Evolutionary conservation across 768 basidiomycete species (phyloP), one percentile per base, ranked within the genome.

Genomic region (Leccinum subgranulosum): DNA sequence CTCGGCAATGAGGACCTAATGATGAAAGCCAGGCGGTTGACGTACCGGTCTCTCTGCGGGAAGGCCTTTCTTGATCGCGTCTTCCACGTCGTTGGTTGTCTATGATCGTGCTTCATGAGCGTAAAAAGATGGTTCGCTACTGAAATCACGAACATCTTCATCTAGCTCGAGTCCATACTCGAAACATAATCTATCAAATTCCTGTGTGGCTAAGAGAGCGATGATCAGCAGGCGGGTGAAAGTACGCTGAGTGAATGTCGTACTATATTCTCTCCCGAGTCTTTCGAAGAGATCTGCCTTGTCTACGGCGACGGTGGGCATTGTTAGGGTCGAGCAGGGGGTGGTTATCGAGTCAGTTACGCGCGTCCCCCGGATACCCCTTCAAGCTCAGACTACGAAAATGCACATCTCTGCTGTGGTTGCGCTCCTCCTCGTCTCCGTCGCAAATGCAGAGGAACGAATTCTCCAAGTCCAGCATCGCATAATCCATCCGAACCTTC

Each of bases 131-230:
- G 46, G 49, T 8, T 7, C 19, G 27, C 8, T 31, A 33, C 6
- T 6, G 43, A 52, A 41, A 9, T 31, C 15, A 79, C 89, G 64
- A 69, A 98, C 96, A 76, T 99, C 97, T 76, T 97, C 97, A 69
- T 99, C 97, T 33, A 98, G 79, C 76, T 99, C 97, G 49, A 99
- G 78, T 55, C 97, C 97, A 75, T 95, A 99, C 64, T 98, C 93
- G 77, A 99, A 99, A 66, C 92, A 91, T 53, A 98, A 82, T 69
- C 85, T 84, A 76, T 98, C 97, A 66, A 98, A 98, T 61, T 95
- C 94, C 60, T 96, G 88, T 45, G 91, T 86, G 51, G 94, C 96
- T 98, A 67, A 55, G 52, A 41, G 53, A 49, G 60, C 55, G 55
- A 51, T 48, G 56, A 57, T 65, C 53, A 57, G 55, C 45, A n/a